Conservation (phyloP, 2,329 filamentous ascomycete species). For the Monosporascus sp. region DNA sequence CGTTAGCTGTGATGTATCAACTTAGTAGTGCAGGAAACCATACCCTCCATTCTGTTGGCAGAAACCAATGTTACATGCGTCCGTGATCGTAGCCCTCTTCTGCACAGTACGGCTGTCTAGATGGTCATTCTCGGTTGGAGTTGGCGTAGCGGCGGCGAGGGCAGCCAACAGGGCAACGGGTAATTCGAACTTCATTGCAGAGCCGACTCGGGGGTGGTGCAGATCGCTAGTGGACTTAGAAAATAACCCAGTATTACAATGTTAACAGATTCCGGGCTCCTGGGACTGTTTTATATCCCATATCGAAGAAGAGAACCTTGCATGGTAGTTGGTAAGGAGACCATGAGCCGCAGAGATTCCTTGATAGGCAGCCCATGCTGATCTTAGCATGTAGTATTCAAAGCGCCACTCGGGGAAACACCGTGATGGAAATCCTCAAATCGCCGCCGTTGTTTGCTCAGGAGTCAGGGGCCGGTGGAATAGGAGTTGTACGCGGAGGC, state of each 20-base stretch:
- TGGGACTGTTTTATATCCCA: too few relatives aligned
- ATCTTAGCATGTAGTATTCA: background rate
- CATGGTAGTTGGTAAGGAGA: too few relatives aligned
- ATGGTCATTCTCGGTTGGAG: constrained; percentile 21
- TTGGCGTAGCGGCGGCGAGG: constrained; percentile 25
- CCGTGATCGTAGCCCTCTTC: constrained; percentile 31
- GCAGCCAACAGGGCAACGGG: constrained; percentile 16
- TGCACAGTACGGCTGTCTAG: constrained; percentile 20
- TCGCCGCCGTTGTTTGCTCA: background rate
- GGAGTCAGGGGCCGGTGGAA: background rate
- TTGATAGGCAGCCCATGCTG: too few relatives aligned
- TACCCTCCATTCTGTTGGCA: constrained; percentile 26
- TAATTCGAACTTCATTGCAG: constrained; percentile 7
- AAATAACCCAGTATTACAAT: too few relatives aligned
- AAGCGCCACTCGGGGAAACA: background rate
- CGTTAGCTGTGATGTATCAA: background rate
- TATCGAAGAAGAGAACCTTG: too few relatives aligned
- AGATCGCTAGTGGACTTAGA: too few relatives aligned
- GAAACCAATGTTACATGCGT: constrained; percentile 31
- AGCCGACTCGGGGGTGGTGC: too few relatives aligned
- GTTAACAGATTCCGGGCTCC: too few relatives aligned
- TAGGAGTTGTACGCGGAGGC: background rate
- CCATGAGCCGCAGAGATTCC: too few relatives aligned
- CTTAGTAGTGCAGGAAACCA: background rate
- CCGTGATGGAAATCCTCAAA: background rate